Conservation (phyloP, 352 stramenopile genomes). For the Pythium chondricola region DNA sequence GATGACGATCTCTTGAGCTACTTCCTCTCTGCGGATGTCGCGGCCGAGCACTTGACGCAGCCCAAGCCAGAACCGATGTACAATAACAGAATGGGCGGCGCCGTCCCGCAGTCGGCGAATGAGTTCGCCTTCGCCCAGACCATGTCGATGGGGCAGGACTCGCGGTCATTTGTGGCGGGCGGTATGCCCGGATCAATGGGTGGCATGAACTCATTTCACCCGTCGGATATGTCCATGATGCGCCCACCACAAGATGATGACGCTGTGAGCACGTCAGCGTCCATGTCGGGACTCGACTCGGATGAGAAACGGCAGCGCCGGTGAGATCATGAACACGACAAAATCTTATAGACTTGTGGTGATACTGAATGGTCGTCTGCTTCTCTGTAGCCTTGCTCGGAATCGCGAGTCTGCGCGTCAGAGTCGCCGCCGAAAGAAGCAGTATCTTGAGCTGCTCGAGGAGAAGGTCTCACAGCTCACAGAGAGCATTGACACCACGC, state of each 20-base stretch:
- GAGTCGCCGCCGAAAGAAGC: slow-evolving; percentile 85
- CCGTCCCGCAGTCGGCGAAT: background rate
- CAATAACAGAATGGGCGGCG: slow-evolving; percentile 1
- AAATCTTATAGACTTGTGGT: background rate
- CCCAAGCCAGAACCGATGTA: slow-evolving; percentile 22
- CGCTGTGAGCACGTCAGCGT: slow-evolving; percentile 25
- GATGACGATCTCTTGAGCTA: slow-evolving; percentile 86
- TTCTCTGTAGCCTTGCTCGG: slow-evolving; percentile 38
- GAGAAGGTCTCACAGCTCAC: slow-evolving; percentile 87
- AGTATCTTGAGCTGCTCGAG: slow-evolving; percentile 85
- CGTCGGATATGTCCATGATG: slow-evolving; percentile 55
- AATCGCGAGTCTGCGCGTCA: slow-evolving; percentile 87
- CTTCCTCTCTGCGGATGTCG: slow-evolving; percentile 76
- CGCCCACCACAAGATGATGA: slow-evolving; percentile 44
- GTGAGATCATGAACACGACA: slow-evolving; percentile 11
- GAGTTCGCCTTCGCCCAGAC: slow-evolving; percentile 23
- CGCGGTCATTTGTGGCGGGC: slow-evolving; percentile 17
- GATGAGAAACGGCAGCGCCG: slow-evolving; percentile 75
- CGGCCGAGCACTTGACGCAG: slow-evolving; percentile 41
- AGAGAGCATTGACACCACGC: slow-evolving; percentile 79
- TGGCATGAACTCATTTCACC: slow-evolving; percentile 43
- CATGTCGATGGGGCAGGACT: slow-evolving; percentile 20
- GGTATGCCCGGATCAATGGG: slow-evolving; percentile 1
- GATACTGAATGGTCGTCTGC: background rate
- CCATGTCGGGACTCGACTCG: slow-evolving; percentile 38